Evolutionary conservation across 495 filamentous ascomycete genomes (phyloP), one percentile per base, ranked within the genome.

Genomic region (Clohesyomyces aquaticus): DNA sequence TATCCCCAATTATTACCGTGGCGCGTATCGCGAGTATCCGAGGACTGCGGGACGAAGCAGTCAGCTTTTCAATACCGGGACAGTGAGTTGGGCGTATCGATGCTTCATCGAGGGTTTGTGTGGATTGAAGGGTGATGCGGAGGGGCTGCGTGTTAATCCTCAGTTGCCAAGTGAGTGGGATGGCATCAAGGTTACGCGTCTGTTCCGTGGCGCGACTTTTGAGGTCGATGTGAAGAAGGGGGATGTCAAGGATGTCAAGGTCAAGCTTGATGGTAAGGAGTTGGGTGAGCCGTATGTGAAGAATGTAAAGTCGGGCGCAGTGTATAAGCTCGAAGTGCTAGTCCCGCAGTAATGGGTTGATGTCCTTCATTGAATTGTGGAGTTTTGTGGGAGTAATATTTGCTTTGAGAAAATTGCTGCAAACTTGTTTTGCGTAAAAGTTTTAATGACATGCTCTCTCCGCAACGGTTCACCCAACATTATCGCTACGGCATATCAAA

Each of bases 1-100:
- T 63, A 80, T 84, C 16, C 82, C 82, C 22, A 84, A 84, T 63
- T 84, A 84, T 66, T 84, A 83, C 67, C 80, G 82, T 29, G 82
- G 82, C 9, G 82, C 76, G 11, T 83, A 74, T 67, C 71, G 76
- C 46, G 63, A 75, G 72, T 79, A 76, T 65, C 81, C 81, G 2
- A 76, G 80, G 47, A 83, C 81, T 0, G 81, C 81, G 6, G 82
- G 82, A 0, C 78, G 82, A 1, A 81, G 79, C 9, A 81, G 78
- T 66, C 80, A 82, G 65, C 62, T 84, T 27, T 84, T 84, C 72
- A 84, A 84, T 74, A 84, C 82, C 26, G 82, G 82, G 43, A 84
- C 81, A 19, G 78, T 81, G 10, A 78, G 78, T 25, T 83, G 82
- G 82, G 80, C 71, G 1, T 84, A 84, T 73, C 77, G 82, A 12